Evolutionary conservation across 2,329 filamentous ascomycete genomes (phyloP), one percentile per base, ranked within the genome.

Genomic region (Helotiales sp.): DNA sequence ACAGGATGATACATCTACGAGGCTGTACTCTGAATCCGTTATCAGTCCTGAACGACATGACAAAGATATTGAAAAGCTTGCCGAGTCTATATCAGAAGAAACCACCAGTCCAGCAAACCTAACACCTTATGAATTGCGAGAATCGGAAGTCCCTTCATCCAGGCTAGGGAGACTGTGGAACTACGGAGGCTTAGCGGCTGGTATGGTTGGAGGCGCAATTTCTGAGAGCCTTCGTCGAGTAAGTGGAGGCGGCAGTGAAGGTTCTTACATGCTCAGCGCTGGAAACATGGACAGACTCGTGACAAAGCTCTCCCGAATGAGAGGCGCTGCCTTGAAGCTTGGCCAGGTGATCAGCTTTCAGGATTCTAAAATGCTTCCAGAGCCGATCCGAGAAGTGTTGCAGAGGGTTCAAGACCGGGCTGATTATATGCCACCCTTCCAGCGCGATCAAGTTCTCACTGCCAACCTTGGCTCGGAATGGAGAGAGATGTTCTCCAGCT

Each of bases 271-370:
- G 81, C 87, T 99, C 65, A 98, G 92, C 78, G 86, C 93, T 6
- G 89, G 85, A 10, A 99, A 99, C 76, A 93, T 98, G 87, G 94
- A 98, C 77, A 87, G 96, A 57, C 85, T 99, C 8, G 96, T 99
- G 1, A 85, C 93, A 5, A 97, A 96, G 79, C 85, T 99, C 2
- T 98, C 95, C 2, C 91, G 92, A 24, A 99, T 99, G 96, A 89
- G 96, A 75, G 96, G 96, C 43, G 96, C 96, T 6, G 96, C 96
- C n/a, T 83, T 99, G 49, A 99, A 99, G 81, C 81, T 99, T 28
- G 96, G 96, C 0, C 96, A 99, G 82, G 96, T 98, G 91, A 91
- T 99, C 84, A 97, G 93, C 78, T 96, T 99, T 76, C 96, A 99
- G 82, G 96, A 99, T 80, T 89, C 93, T 43, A 98, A 97, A 79